phyloP scores from a whole-genome alignment of 176 grass and related monocot species.

The Musa beccarii region DNA sequence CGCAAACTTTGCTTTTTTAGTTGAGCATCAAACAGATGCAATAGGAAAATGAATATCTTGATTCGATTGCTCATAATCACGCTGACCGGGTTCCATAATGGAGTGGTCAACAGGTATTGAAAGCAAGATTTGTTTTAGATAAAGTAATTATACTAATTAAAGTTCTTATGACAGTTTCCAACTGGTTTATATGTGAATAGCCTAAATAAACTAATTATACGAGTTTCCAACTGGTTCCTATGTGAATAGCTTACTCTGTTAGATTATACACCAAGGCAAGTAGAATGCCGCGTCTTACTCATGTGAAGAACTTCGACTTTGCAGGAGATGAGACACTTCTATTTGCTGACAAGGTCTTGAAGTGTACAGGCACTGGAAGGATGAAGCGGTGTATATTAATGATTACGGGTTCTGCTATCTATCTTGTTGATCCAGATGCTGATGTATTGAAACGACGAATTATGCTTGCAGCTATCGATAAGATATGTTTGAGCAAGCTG shows the following conservation, averaged over 20 bases:
- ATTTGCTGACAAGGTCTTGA: slow-evolving; percentile 18
- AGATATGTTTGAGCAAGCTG: slow-evolving; percentile 28
- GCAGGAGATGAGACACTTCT: slow-evolving; percentile 19
- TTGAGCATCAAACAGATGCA: too few species aligned
- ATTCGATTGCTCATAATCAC: too few species aligned
- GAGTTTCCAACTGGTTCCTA: too few species aligned
- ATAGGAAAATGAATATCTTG: too few species aligned
- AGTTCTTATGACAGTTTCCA: too few species aligned
- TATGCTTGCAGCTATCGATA: slow-evolving; percentile 9
- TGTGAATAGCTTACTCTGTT: background rate
- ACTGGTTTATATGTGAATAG: too few species aligned
- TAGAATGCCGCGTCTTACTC: background rate
- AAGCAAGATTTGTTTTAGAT: too few species aligned
- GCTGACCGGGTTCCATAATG: too few species aligned
- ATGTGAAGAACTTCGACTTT: background rate
- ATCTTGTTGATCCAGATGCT: slow-evolving; percentile 13
- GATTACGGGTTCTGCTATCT: slow-evolving; percentile 12
- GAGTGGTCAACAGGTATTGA: too few species aligned
- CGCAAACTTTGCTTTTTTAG: too few species aligned
- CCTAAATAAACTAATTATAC: too few species aligned
- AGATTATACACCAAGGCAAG: background rate
- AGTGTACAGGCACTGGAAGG: slow-evolving; percentile 16
- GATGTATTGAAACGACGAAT: slow-evolving; percentile 13
- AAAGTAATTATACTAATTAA: too few species aligned
- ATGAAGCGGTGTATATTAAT: slow-evolving; percentile 13